Base-by-base conservation (phyloP, 352 stramenopile genomes). In the Phytopythium boreale region DNA sequence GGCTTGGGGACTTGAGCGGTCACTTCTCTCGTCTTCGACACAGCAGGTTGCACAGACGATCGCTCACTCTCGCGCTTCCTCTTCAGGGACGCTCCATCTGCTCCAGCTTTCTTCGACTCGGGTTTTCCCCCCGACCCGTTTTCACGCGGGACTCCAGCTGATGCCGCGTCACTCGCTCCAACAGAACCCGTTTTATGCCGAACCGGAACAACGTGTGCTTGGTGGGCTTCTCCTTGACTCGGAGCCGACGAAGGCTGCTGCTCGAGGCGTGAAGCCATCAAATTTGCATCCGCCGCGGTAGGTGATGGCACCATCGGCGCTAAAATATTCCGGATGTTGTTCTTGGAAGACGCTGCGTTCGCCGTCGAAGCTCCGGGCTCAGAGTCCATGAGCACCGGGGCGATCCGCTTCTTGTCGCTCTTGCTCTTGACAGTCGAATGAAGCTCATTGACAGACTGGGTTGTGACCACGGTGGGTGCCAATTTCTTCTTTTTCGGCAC, bases 321-420 rank as follows among this genome's bases (percentile, higher is more conserved):
- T 8, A 90, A 72, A 61, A 92, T 92, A 50, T 92, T 90, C 37
- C 80, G 80, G 61, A 92, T 92, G 55, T 90, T 87, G 72, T 90
- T 90, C n/a, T 84, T 70, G n/a, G 75, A 76, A 17, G 81, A 92
- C 9, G 80, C 82, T 39, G 80, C 59, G 61, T 89, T 88, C 41
- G 62, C 77, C 22, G 53, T 31, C 41, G 52, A 58, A 59, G 53
- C 31, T 14, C 65, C 58, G 22, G 34, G 12, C 31, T 69, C 31
- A 15, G 37, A 64, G n/a, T 49, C 43, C 74, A 75, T 70, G 49
- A 89, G 61, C 19, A 85, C 71, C 37, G 82, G 82, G 4, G 74
- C 52, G 8, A 92, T 89, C 14, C 79, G 80, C 62, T 90, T 93
- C 67, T 87, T 93, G 67, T 82, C 74, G 34, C 24, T 82, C 47